Evolutionary conservation across 495 filamentous ascomycete species (phyloP).

Genomic region (Penicillium argentinense): DNA sequence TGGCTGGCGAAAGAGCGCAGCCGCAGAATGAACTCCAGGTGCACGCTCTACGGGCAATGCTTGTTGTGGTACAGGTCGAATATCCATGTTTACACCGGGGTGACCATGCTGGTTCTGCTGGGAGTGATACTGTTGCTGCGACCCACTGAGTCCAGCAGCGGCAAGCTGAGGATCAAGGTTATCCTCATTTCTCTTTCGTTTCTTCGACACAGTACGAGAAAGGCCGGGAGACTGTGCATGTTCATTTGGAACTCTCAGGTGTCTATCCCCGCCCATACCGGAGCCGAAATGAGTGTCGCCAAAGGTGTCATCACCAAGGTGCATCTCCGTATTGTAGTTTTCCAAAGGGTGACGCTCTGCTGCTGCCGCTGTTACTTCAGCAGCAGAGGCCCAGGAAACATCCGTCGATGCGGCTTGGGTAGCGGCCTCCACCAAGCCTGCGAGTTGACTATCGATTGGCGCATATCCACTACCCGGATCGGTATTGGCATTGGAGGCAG

Average conservation of each 20-base stretch:
- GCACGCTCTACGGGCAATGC: conserved; percentile 48
- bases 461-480: conserved; percentile 42
- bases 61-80: conserved; percentile 37
- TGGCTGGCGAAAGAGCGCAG: conserved; percentile 56
- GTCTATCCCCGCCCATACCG: conserved; percentile 28
- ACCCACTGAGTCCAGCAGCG: conserved; percentile 23
- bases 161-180: conserved; percentile 46
- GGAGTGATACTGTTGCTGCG: conserved; percentile 31
- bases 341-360: conserved; percentile 43
- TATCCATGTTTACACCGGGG: conserved; percentile 36
- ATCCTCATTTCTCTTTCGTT: conserved; percentile 45
- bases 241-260: conserved; percentile 47
- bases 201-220: conserved; percentile 41
- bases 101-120: conserved; percentile 33
- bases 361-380: conserved; percentile 38
- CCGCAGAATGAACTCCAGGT: conserved; percentile 56
- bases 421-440: conserved; percentile 53
- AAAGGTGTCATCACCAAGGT: conserved; percentile 46
- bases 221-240: conserved; percentile 81
- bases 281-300: conserved; percentile 37
- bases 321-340: conserved; percentile 39
- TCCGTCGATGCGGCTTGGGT: conserved; percentile 53
- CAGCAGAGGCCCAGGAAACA: no score
- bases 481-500: conserved; percentile 27
- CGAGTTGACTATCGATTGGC: conserved; percentile 50